phyloP scores from a whole-genome alignment of 208 protist genomes.

The Wallacemonas sp. region DNA sequence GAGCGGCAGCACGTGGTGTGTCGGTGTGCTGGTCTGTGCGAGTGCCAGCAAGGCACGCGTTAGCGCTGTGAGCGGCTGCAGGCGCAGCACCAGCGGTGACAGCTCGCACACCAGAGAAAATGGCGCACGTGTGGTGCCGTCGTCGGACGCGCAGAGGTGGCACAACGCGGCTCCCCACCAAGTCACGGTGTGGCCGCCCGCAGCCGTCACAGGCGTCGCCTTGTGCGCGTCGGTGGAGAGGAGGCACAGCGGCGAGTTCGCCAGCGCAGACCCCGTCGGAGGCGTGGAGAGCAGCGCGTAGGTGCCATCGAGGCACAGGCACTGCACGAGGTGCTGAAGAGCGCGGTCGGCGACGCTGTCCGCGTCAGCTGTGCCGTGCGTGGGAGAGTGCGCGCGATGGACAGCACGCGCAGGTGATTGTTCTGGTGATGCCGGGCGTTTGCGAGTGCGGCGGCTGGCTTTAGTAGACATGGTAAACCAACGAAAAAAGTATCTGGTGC shows the following conservation, averaged over 20 bases:
- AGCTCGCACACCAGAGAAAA: too few species aligned
- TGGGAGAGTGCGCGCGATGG: too few species aligned
- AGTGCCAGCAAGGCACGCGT: background rate
- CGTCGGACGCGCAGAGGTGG: background rate
- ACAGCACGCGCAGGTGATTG: too few species aligned
- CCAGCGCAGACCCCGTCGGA: background rate
- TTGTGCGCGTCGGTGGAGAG: background rate
- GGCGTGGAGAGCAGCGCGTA: background rate
- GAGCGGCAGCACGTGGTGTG: slow-evolving; percentile 8
- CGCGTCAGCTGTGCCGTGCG: too few species aligned
- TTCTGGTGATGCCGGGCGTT: background rate
- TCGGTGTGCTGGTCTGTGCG: background rate
- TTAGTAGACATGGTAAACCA: too few species aligned
- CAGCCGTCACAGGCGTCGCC: background rate
- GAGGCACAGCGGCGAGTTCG: background rate
- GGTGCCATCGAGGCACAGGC: background rate
- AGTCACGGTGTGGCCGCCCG: background rate
- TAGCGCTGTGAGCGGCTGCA: background rate
- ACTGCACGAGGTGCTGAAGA: too few species aligned
- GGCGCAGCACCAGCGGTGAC: slow-evolving; percentile 6
- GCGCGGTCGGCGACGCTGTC: too few species aligned
- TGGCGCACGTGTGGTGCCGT: too few species aligned
- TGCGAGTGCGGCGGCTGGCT: background rate
- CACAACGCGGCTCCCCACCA: background rate
- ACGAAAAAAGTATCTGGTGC: too few species aligned